Evolutionary conservation across 768 basidiomycete species (phyloP), one percentile per base, ranked within the genome.

Genomic region (Antrodiella citrinella): DNA sequence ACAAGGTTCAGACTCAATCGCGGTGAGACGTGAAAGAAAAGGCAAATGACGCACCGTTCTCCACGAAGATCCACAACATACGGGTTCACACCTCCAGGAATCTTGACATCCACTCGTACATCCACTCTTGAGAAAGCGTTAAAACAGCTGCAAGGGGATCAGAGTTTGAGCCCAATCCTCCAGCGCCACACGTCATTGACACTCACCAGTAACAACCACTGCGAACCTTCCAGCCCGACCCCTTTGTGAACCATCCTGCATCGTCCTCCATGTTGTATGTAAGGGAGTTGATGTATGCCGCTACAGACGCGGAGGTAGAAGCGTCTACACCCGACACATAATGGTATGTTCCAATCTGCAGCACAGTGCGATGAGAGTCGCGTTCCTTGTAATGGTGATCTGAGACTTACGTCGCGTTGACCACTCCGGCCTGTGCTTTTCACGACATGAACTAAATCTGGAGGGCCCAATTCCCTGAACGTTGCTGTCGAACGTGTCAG

Each of bases 291-390:
- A 98, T 88, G 68, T 99, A 99, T 10, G 96, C 95, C 3, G 96
- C 96, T 23, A 99, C 77, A 0, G 93, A 95, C 3, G 96, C 96
- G 18, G 94, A 97, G 4, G 95, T 96, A 15, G 93, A 97, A 1
- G 95, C 92, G 66, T 99, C 96, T 47, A 99, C 91, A n/a, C 96
- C 95, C 0, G 96, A 99, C 51, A 96, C 80, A 59, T 91, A 97
- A 69, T 99, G 96, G 65, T 97, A 98, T 26, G 95, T 97, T 35
- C 92, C 91, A 51, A 91, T 74, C 93, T 96, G 59, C 22, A 22
- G 41, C 21, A 45, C 43, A 38, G 24, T 26, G 35, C 19, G 30
- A 18, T 45, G 18, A 26, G 23, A 38, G 38, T 15, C 50, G 53
- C 24, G 45, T 40, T 47, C 41, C 49, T 26, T 39, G 24, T 47